Evolutionary conservation across 108 stramenopile genomes (phyloP), one percentile per base, ranked within the genome.

Genomic region (Mayamaea pseudoterrestris): DNA sequence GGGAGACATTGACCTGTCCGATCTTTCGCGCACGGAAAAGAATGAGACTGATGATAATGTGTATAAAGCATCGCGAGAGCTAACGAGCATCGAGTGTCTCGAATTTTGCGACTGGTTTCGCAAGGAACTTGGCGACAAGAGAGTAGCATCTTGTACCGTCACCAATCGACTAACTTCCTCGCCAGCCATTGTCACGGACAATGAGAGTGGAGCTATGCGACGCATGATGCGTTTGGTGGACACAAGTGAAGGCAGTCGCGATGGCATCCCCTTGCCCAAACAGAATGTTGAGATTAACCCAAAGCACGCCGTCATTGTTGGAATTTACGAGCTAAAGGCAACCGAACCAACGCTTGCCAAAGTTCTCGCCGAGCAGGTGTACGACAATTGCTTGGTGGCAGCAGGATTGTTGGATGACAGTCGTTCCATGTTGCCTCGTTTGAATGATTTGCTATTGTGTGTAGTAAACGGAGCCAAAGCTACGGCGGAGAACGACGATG

Each of bases 211-310:
- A 24, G 79, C 95, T 0, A 59, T 97, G 60, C 72, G 97, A 43
- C 71, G 94, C 18, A 96, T 99, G 95, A 97, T 98, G 96, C 67
- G 90, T 39, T 80, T 95, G 70, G 86, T 99, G 8, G 93, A 95
- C 45, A 83, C 77, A n/a, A 70, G 78, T 43, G 83, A 80, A 35
- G 88, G 88, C 12, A 71, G 68, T 9, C 65, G 67, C 8, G 73
- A 66, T 35, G 43, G 49, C 24, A 83, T 83, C 68, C 80, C 77
- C 2, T 51, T 99, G 41, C 96, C 94, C 22, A 90, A 88, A 60
- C 98, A 98, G 74, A 70, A 77, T 18, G 68, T 99, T 13, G 91
- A 96, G 68, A 73, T 99, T 58, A 99, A 99, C 80, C 93, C 94
- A 14, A 73, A 74, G 21, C 94, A 98, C 53, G 90, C 93, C 22